These are phyloP conservation scores for Amanita pallidorosea DNA, from an alignment of 768 basidiomycete species.

Conservation along the genomic window DNA sequence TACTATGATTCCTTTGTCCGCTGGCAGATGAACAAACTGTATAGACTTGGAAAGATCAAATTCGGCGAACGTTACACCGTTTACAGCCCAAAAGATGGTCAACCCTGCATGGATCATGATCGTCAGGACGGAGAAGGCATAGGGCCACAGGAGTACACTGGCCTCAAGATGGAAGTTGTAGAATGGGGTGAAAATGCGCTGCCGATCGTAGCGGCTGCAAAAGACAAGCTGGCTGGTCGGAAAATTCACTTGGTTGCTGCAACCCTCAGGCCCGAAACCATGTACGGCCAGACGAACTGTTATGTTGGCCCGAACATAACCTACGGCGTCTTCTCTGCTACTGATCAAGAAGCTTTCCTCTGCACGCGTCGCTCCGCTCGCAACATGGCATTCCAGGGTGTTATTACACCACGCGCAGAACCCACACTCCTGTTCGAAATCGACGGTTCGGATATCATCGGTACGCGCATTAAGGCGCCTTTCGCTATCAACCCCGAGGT, in stretches of 20 bases:
- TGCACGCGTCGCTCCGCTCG: slow-evolving; percentile 84
- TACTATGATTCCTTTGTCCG: slow-evolving; percentile 96
- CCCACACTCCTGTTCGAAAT: slow-evolving; percentile 68
- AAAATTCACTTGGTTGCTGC: slow-evolving; percentile 93
- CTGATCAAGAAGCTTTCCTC: slow-evolving; percentile 80
- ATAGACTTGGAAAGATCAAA: slow-evolving; percentile 84
- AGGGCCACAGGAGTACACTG: slow-evolving; percentile 94
- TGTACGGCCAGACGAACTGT: slow-evolving; percentile 99
- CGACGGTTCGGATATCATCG: slow-evolving; percentile 70
- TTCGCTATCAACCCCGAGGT: slow-evolving; percentile 76
- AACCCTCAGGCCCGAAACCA: slow-evolving; percentile 92
- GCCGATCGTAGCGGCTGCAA: slow-evolving; percentile 29
- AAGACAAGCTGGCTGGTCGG: slow-evolving; percentile 60
- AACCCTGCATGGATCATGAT: slow-evolving; percentile 99
- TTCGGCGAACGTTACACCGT: slow-evolving; percentile 98
- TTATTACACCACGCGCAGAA: slow-evolving; percentile 60
- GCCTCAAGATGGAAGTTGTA: slow-evolving; percentile 86
- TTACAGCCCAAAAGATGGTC: slow-evolving; percentile 97
- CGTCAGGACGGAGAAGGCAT: slow-evolving; percentile 89
- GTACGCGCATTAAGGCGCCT: slow-evolving; percentile 85
- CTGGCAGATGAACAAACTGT: slow-evolving; percentile 95
- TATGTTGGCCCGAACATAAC: slow-evolving; percentile 87
- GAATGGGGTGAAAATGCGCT: slow-evolving; percentile 51
- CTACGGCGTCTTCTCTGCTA: slow-evolving; percentile 87
- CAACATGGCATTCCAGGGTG: slow-evolving; percentile 97